Conservation (phyloP, 2,329 filamentous ascomycete genomes). For the Fonsecaea multimorphosa region DNA sequence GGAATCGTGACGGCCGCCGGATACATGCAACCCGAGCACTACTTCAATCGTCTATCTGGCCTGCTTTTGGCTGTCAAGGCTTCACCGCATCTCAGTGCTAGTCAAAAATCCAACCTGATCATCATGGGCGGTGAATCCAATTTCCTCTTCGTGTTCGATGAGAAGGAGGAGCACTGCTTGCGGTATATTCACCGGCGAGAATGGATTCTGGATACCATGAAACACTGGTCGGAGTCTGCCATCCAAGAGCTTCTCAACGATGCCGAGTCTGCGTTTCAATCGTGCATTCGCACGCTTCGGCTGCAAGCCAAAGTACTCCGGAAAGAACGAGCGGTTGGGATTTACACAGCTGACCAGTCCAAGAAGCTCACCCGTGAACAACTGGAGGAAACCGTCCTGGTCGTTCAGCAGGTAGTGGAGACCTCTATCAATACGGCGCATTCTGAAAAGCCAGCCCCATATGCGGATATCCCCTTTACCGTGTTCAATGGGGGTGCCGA, state of each 20-base stretch:
- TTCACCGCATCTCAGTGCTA: constrained; percentile 63
- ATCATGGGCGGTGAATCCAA: constrained; percentile 97
- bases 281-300: constrained; percentile 79
- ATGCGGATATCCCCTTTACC: constrained; percentile 75
- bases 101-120: constrained; percentile 78
- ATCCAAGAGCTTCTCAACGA: constrained; percentile 84
- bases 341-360: constrained; percentile 66
- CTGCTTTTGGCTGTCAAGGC: constrained; percentile 79
- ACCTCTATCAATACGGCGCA: constrained; percentile 65
- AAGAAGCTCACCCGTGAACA: constrained; percentile 81
- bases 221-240: constrained; percentile 63
- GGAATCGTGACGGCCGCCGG: constrained; percentile 97
- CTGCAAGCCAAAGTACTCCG: constrained; percentile 76
- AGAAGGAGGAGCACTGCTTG: constrained; percentile 69
- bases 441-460: constrained; percentile 13
- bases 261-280: constrained; percentile 80
- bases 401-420: constrained; percentile 91
- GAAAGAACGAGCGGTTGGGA: constrained; percentile 85
- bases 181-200: constrained; percentile 64
- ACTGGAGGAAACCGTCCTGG: constrained; percentile 92
- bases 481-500: constrained; percentile 98
- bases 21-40: constrained; percentile 84
- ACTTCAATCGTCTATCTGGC: constrained; percentile 85
- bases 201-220: constrained; percentile 66
- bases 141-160: constrained; percentile 84